These are phyloP conservation scores for Hirsutella rhossiliensis DNA, from an alignment of 2,329 filamentous ascomycete genomes.

Conservation along the genomic window DNA sequence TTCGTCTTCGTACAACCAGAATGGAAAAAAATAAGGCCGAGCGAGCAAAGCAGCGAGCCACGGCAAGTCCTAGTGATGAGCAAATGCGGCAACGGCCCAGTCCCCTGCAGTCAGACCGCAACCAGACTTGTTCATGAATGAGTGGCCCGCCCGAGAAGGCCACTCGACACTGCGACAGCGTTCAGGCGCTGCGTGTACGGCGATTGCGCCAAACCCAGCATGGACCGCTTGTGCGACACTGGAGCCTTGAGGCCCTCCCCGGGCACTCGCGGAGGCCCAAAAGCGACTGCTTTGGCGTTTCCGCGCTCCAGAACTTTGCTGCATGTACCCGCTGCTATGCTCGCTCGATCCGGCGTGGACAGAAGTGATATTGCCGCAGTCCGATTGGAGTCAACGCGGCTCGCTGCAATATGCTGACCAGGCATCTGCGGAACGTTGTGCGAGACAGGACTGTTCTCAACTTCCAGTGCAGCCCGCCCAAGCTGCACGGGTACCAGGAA, in stretches of 20 bases:
- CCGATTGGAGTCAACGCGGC: slow-evolving; percentile 13
- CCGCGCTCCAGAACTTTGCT: not conserved
- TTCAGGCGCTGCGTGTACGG: no score
- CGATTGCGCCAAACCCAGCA: no score
- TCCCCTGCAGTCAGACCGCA: no score
- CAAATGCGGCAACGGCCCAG: not conserved
- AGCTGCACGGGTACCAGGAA: slow-evolving; percentile 13
- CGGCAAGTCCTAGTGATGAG: not conserved
- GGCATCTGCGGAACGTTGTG: slow-evolving; percentile 29
- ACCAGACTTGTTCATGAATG: not conserved
- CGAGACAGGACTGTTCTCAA: slow-evolving; percentile 47
- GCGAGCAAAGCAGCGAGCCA: slow-evolving; percentile 7
- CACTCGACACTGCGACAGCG: no score
- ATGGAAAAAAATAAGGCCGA: slow-evolving; percentile 1
- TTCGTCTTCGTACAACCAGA: not conserved
- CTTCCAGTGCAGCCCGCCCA: slow-evolving; percentile 30
- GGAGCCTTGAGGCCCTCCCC: no score
- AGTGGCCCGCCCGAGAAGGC: not conserved
- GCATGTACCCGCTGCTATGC: slow-evolving; percentile 39
- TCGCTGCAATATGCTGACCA: slow-evolving; percentile 35
- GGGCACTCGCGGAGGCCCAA: not conserved
- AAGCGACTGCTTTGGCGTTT: not conserved
- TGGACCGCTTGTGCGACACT: no score
- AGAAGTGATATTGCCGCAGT: slow-evolving; percentile 9
- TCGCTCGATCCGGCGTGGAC: slow-evolving; percentile 22